Conservation (phyloP, 306 rosid genomes). For the Castanea sativa region DNA sequence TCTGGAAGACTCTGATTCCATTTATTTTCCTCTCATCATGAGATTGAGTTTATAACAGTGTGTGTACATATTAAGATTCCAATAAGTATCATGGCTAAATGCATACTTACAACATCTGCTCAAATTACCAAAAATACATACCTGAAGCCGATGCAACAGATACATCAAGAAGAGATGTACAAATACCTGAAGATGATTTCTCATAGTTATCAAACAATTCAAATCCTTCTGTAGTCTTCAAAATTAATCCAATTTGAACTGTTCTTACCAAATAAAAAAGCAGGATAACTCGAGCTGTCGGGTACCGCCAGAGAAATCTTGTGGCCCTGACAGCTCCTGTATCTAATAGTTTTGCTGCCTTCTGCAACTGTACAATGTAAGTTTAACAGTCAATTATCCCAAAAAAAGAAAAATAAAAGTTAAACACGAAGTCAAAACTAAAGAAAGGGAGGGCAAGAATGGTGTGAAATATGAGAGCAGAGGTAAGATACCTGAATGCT, state of each 20-base stretch:
- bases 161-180: conserved; percentile 97
- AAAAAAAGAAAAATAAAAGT: too few relatives aligned
- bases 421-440: conserved; percentile 7
- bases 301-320: conserved; percentile 96
- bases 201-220: conserved; percentile 28
- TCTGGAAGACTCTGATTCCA: too few relatives aligned
- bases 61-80: neutral
- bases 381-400: neutral
- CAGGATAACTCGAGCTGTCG: conserved; percentile 76
- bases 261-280: conserved; percentile 80
- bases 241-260: neutral
- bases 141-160: conserved; percentile 97
- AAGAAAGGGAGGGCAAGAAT: conserved; percentile 8
- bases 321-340: conserved; percentile 98
- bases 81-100: neutral
- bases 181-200: conserved; percentile 68
- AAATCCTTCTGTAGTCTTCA: conserved; percentile 11
- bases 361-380: conserved; percentile 66
- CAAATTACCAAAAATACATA: conserved; percentile 21
- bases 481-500: conserved; percentile 68
- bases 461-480: conserved; percentile 9
- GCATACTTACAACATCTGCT: neutral
- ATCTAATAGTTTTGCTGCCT: conserved; percentile 87
- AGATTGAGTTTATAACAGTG: conserved; percentile 5
- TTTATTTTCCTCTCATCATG: too few relatives aligned